Base-by-base conservation (phyloP, 2,329 filamentous ascomycete species). In the Apiospora phragmitis region DNA sequence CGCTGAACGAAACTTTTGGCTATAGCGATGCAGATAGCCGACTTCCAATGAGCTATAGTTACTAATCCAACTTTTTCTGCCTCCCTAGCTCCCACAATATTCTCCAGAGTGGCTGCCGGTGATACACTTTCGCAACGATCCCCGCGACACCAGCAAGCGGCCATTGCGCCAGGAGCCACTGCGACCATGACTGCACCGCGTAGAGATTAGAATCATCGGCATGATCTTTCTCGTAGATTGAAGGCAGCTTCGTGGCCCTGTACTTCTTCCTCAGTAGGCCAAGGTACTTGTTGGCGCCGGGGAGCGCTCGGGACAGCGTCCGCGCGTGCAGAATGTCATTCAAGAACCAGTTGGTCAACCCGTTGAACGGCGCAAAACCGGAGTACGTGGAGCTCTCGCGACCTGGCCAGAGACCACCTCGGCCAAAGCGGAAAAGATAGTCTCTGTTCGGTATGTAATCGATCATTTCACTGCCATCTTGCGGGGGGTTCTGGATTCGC, bases 401-500 rank as follows among this genome's bases (percentile, higher is more conserved):
- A 49, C 90, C 91, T 43, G 92, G 90, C 92, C 92, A 94, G 85
- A 94, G 93, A 14, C 90, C 91, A 67, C 90, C 92, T 55, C 92
- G 88, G 80, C 94, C 92, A 82, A 93, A 94, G 68, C 92, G 88
- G 84, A 94, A 94, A 73, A 93, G 88, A 78, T 94, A 94, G 77
- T 93, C 91, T 45, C 88, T 87, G 4, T 93, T 82, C 0, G 92
- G 91, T 49, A 93, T 87, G 74, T 89, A 88, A 67, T 93, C 90
- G 69, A 78, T 79, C 21, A 79, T 75, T 1, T 70, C 74, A 59
- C 73, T 4, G n/a, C 55, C 67, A 47, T 65, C 73, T n/a, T 70
- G 26, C 0, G 77, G 73, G 5, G 77, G 72, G 38, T 68, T 70
- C 74, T 75, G 75, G n/a, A 82, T 86, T 71, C 78, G 78, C 43